Evolutionary conservation across 2,329 filamentous ascomycete genomes (phyloP).

Genomic region (Cucurbitaria berberidis): DNA sequence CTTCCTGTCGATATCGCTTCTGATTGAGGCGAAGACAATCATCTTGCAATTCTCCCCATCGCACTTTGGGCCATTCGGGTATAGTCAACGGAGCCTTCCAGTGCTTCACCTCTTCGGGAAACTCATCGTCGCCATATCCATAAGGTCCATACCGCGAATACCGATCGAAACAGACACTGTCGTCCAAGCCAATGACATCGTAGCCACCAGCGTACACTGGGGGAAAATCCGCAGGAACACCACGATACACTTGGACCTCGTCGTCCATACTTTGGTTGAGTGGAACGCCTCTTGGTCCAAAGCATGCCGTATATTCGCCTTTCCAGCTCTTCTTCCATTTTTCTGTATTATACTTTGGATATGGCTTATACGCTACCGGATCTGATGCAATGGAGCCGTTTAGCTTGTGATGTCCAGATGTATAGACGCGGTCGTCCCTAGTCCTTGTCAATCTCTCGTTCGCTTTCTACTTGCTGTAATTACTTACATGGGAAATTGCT

Average conservation of each 20-base stretch:
- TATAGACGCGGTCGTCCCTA: conserved; percentile 50
- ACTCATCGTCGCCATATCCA: conserved; percentile 61
- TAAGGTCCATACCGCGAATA: conserved; percentile 62
- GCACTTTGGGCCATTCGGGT: conserved; percentile 67
- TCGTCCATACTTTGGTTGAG: conserved; percentile 66
- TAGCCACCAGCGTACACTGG: conserved; percentile 47
- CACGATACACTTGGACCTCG: conserved; percentile 66
- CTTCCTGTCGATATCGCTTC: conserved; percentile 60
- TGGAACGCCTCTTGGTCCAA: conserved; percentile 61
- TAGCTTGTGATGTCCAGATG: conserved; percentile 43
- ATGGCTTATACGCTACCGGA: conserved; percentile 70
- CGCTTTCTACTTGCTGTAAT: not conserved
- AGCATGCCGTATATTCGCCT: conserved; percentile 68
- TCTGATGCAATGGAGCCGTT: conserved; percentile 30
- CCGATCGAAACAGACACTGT: conserved; percentile 69
- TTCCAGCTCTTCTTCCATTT: conserved; percentile 64
- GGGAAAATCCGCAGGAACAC: conserved; percentile 56
- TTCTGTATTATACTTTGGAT: conserved; percentile 71
- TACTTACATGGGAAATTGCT: conserved; percentile 50
- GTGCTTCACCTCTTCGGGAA: conserved; percentile 54
- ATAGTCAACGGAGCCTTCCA: conserved; percentile 47
- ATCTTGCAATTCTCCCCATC: conserved; percentile 74
- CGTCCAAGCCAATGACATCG: conserved; percentile 47
- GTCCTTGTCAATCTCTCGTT: not conserved
- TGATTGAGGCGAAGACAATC: conserved; percentile 70